A percentile compares a stretch with the other conserved stretches of the same genome.
Evolutionary conservation across 1,139 yeast genomes (phyloP).

Genomic region (Zygosaccharomyces pseudobailii): DNA sequence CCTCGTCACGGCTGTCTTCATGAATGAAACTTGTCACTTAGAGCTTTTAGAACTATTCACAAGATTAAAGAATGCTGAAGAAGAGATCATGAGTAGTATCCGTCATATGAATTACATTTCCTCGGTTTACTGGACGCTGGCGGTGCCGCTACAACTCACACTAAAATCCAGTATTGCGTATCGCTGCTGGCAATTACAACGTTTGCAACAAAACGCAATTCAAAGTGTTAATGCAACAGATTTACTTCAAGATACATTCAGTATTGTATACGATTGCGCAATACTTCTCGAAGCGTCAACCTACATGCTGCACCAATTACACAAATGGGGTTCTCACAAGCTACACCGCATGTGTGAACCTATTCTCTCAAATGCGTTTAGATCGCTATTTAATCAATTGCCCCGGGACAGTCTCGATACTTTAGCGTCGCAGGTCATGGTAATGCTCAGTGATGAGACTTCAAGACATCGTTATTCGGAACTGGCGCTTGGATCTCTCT

Average conservation of each 20-base stretch:
- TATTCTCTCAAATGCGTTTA: background rate
- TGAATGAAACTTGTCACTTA: background rate
- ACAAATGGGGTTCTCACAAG: background rate
- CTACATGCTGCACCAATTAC: slow-evolving; percentile 1
- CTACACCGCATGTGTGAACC: background rate
- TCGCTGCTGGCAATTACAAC: slow-evolving; percentile 1
- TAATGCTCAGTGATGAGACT: background rate
- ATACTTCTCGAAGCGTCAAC: background rate
- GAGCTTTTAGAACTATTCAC: background rate
- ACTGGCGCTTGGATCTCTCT: background rate
- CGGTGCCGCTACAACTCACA: background rate
- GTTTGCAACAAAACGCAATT: background rate
- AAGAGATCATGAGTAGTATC: background rate
- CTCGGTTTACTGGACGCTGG: background rate
- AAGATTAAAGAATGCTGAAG: background rate
- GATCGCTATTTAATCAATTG: background rate
- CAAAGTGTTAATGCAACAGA: background rate
- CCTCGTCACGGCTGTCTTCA: background rate
- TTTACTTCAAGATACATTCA: background rate
- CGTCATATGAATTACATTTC: background rate
- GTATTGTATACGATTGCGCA: background rate
- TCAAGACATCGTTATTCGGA: background rate
- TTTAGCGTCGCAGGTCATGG: background rate
- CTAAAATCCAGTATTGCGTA: slow-evolving; percentile 1
- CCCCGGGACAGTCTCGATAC: background rate